Percentiles rank a stretch among this genome's conserved stretches.
phyloP scores from a whole-genome alignment of 1,284 basidiomycete genomes.

The Stygiomarasmius scandens region DNA sequence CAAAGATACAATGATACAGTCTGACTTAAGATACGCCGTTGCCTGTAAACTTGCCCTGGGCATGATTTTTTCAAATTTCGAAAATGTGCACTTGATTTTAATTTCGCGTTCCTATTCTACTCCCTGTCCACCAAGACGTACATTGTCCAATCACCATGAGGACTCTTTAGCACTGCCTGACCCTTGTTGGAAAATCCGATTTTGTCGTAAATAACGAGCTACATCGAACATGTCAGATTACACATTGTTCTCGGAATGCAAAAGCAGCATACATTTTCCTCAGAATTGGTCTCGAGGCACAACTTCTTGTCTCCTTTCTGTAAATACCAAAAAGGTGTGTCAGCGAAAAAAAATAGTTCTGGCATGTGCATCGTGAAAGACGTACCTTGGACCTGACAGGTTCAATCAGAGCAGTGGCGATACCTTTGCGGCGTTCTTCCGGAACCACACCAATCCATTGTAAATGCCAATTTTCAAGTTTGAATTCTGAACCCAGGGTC shows the following conservation, averaged over 20 bases:
- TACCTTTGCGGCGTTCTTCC: slow-evolving; percentile 11
- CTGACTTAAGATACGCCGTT: no score
- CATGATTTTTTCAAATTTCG: no score
- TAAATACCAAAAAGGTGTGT: background rate
- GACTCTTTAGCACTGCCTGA: background rate
- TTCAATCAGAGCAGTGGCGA: slow-evolving; percentile 15
- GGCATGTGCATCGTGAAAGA: background rate
- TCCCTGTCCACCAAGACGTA: background rate
- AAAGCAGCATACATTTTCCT: background rate
- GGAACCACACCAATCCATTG: slow-evolving; percentile 14
- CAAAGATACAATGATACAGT: no score
- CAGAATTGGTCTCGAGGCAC: background rate
- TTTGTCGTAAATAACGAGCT: background rate
- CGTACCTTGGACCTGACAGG: background rate
- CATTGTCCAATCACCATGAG: background rate
- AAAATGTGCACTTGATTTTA: no score
- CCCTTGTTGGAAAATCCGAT: background rate
- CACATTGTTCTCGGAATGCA: background rate
- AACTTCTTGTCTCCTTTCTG: background rate
- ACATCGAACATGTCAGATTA: background rate
- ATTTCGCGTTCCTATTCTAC: background rate
- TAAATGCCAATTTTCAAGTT: slow-evolving; percentile 16
- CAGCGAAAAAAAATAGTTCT: no score
- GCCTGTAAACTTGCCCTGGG: no score
- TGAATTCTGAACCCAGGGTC: slow-evolving; percentile 8